Evolutionary conservation across 108 stramenopile species (phyloP).

Genomic region (Pseudonitzschia pungens): DNA sequence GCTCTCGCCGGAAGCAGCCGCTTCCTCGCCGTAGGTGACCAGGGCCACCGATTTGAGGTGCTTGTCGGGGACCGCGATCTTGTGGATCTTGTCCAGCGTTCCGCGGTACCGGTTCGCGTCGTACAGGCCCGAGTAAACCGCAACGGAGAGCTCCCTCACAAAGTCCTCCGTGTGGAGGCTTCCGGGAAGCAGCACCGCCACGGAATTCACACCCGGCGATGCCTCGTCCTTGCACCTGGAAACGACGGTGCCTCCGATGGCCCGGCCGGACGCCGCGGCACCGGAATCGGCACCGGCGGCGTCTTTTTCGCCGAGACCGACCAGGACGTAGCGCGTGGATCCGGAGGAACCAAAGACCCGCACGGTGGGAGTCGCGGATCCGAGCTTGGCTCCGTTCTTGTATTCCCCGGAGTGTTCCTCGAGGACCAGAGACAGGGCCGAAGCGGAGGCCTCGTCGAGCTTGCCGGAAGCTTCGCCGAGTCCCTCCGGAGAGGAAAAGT

Average conservation of each 20-base stretch:
- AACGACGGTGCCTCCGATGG: too few species aligned
- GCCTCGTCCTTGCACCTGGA: neutral
- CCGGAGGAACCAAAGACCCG: constrained; percentile 29
- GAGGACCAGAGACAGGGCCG: constrained; percentile 50
- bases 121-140: constrained; percentile 53
- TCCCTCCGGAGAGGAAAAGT: constrained; percentile 55
- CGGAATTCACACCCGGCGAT: constrained; percentile 29
- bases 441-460: constrained; percentile 50
- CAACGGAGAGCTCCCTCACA: constrained; percentile 43
- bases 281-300: too few species aligned
- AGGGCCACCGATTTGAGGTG: constrained; percentile 49
- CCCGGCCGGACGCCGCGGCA: too few species aligned
- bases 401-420: constrained; percentile 60
- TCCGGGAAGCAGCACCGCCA: constrained; percentile 40
- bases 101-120: constrained; percentile 69
- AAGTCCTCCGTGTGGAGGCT: constrained; percentile 7
- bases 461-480: constrained; percentile 45
- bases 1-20: constrained; percentile 23
- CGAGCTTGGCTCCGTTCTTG: constrained; percentile 59
- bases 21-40: constrained; percentile 27
- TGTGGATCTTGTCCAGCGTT: constrained; percentile 37
- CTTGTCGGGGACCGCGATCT: constrained; percentile 52
- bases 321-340: constrained; percentile 35
- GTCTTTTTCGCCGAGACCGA: constrained; percentile 50
- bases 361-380: constrained; percentile 51